phyloP scores from a whole-genome alignment of 768 basidiomycete species.

The Mycena maculata region DNA sequence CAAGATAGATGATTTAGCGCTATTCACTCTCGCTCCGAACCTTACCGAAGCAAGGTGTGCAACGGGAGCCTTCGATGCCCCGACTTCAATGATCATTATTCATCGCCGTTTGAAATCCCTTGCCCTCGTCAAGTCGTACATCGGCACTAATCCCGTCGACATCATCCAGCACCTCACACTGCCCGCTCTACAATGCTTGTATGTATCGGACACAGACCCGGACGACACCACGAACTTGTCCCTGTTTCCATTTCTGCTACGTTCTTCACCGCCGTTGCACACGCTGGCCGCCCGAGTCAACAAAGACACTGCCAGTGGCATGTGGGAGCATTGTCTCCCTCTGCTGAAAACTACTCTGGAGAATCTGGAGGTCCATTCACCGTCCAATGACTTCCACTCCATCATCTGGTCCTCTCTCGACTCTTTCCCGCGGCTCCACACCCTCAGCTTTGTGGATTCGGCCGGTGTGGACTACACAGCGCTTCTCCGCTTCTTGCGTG shows the following conservation, averaged over 20 bases:
- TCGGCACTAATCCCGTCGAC: background rate
- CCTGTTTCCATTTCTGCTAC: background rate
- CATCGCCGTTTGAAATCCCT: background rate
- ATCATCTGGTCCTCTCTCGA: background rate
- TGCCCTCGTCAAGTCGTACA: background rate
- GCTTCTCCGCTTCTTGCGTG: background rate
- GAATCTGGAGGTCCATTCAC: background rate
- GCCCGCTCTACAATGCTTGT: conserved; percentile 5
- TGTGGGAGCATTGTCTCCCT: background rate
- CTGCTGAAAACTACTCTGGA: background rate
- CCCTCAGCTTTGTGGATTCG: background rate
- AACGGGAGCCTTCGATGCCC: background rate
- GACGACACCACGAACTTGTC: background rate
- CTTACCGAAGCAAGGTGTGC: background rate
- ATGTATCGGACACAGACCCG: background rate
- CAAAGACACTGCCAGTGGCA: background rate
- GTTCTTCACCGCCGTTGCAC: conserved; percentile 5
- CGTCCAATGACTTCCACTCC: background rate
- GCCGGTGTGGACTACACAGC: background rate
- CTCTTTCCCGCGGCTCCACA: background rate
- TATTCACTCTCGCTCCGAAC: conserved; percentile 4
- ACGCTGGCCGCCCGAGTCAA: background rate
- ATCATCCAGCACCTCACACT: conserved; percentile 1
- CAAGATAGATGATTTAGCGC: background rate
- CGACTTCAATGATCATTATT: background rate